Conservation (phyloP, 345 rosid genomes). For the Eucalyptus shirleyi region DNA sequence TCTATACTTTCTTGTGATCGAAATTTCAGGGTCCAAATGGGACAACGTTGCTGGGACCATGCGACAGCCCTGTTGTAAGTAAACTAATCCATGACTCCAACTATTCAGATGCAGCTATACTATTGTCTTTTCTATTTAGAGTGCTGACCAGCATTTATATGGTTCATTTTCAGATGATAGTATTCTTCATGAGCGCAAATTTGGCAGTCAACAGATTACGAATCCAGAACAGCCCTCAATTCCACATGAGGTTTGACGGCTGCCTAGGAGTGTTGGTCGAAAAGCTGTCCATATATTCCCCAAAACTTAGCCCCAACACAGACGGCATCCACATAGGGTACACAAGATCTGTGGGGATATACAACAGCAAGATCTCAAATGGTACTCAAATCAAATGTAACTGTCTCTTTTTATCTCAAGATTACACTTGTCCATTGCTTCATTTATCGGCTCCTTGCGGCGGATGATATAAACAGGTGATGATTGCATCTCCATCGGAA, state of each 20-base stretch:
- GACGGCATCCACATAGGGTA: conserved; percentile 86
- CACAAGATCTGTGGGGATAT: conserved; percentile 69
- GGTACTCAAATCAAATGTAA: conserved; percentile 22
- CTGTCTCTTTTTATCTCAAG: neutral
- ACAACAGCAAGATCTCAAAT: conserved; percentile 64
- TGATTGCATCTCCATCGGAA: conserved; percentile 74
- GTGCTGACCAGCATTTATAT: neutral
- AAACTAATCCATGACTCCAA: neutral
- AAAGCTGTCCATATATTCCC: conserved; percentile 58
- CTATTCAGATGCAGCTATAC: neutral
- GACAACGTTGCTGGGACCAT: conserved; percentile 43
- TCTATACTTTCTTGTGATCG: neutral
- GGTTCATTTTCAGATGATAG: conserved; percentile 41
- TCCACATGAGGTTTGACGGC: conserved; percentile 89
- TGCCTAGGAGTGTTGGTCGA: conserved; percentile 68
- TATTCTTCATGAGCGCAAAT: conserved; percentile 92
- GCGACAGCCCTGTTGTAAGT: conserved; percentile 87
- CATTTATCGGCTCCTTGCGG: neutral
- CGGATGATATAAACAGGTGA: conserved; percentile 37
- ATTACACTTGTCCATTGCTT: neutral
- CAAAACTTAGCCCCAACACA: conserved; percentile 90
- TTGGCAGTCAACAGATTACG: conserved; percentile 48
- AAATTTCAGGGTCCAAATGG: conserved; percentile 61
- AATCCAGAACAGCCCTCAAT: conserved; percentile 87
- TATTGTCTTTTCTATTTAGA: neutral